phyloP scores from a whole-genome alignment of 2,329 filamentous ascomycete genomes.

The Gaeumannomyces tritici region DNA sequence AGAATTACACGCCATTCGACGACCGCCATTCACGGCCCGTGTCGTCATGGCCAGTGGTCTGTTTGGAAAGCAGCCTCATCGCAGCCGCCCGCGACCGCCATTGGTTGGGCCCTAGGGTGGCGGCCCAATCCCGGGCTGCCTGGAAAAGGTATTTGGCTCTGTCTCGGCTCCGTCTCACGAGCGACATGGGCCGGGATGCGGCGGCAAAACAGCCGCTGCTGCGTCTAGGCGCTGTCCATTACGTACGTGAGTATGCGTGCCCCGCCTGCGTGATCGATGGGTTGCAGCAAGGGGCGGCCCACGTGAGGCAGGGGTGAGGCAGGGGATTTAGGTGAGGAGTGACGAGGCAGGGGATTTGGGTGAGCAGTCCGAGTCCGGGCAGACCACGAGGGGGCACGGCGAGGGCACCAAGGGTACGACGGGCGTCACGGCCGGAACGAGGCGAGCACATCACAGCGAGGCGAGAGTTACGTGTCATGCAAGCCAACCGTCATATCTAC shows the following conservation, averaged over 20 bases:
- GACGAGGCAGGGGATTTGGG: no score
- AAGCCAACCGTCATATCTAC: no score
- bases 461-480: background rate
- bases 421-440: no score
- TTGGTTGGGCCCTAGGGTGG: background rate
- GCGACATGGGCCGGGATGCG: background rate
- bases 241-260: background rate
- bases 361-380: no score
- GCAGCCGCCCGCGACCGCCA: background rate
- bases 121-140: background rate
- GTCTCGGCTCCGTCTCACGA: background rate
- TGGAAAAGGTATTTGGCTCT: background rate
- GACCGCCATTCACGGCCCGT: no score
- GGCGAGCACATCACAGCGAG: no score
- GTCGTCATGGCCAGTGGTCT: background rate
- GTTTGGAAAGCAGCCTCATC: slow-evolving; percentile 4
- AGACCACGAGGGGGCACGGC: no score
- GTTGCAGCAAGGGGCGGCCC: background rate
- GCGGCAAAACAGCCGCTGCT: background rate
- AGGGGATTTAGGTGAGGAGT: no score
- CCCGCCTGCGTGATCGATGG: background rate
- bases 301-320: background rate
- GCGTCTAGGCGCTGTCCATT: background rate
- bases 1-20: no score
- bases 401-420: no score